These are phyloP conservation scores for Fusarium palustre DNA, from an alignment of 2,329 filamentous ascomycete genomes.

Conservation along the genomic window DNA sequence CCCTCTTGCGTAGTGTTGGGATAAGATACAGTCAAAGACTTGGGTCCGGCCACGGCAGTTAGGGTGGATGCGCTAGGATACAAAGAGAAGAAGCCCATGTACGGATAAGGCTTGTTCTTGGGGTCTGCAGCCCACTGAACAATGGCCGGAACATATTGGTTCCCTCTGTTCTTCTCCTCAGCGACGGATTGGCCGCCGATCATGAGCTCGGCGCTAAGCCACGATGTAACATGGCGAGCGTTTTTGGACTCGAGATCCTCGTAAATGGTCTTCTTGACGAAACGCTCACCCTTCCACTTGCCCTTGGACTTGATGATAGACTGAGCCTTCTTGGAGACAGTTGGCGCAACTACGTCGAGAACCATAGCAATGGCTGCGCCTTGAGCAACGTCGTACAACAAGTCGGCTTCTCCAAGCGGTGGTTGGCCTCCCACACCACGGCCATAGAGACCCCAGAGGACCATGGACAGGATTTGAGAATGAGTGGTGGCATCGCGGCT, in stretches of 20 bases:
- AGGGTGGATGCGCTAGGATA: slow-evolving; percentile 14
- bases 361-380: slow-evolving; percentile 7
- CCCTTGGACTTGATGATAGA: slow-evolving; percentile 49
- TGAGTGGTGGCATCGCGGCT: slow-evolving; percentile 41
- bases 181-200: slow-evolving; percentile 55
- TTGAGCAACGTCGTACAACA: slow-evolving; percentile 12
- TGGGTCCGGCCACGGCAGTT: slow-evolving; percentile 2
- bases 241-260: slow-evolving; percentile 50
- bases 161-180: slow-evolving; percentile 53
- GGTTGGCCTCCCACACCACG: slow-evolving; percentile 11
- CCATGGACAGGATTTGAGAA: slow-evolving; percentile 20
- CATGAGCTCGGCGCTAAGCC: slow-evolving; percentile 58
- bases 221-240: slow-evolving; percentile 53
- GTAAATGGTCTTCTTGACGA: slow-evolving; percentile 52
- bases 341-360: slow-evolving; percentile 54
- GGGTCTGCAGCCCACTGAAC: slow-evolving; percentile 16
- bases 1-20: slow-evolving; percentile 18
- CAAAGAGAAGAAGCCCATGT: slow-evolving; percentile 20
- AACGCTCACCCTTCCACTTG: slow-evolving; percentile 51
- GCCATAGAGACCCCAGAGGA: slow-evolving; percentile 17
- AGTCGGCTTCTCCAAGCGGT: slow-evolving; percentile 9
- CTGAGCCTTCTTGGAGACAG: slow-evolving; percentile 49
- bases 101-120: slow-evolving; percentile 5
- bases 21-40: slow-evolving; percentile 15
- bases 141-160: slow-evolving; percentile 50